Evolutionary conservation across 768 basidiomycete species (phyloP), one percentile per base, ranked within the genome.

Genomic region (Mycena rebaudengoi): DNA sequence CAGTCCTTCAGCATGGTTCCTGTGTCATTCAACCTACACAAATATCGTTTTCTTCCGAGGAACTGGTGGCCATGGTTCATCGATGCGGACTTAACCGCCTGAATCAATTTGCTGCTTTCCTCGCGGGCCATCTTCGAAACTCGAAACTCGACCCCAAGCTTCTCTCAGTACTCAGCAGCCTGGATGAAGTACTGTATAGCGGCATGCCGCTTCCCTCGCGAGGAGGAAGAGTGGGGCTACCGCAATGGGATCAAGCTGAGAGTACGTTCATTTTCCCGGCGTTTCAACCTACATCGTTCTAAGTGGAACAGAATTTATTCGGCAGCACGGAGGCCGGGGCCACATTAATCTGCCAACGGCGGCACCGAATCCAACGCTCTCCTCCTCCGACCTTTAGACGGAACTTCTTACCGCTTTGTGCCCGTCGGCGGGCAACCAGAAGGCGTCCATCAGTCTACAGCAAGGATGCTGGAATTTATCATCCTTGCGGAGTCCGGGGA

Each of bases 301-400:
- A 56, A 65, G 57, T 21, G 45, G 54, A 58, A 55, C 74, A 84
- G 81, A 88, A 86, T 67, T 76, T 86, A 11, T 88, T 87, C 67
- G 86, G 86, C 28, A 85, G 79, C 69, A 88, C 86, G 6, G 86
- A 88, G 71, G 83, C 82, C 65, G 85, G 86, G 29, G 83, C 82
- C 4, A 85, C 83, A 75, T 72, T 88, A 60, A 66, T 79, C 18
- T 85, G n/a, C 85, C 12, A 60, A 78, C 18, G 82, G 79, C 37
- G 80, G 79, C 41, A 68, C 70, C 29, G 80, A 78, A 23, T 69
- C 62, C 8, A 71, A 80, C 44, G 78, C 80, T 40, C 69, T 70
- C 40, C 69, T 80, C 51, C 78, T 86, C 25, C 75, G 75, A n/a
- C 75, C 81, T 21, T 67, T 87, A 35, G 76, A 80, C 25, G 77